Evolutionary conservation across 352 stramenopile species (phyloP).

Genomic region (Globisporangium solare): DNA sequence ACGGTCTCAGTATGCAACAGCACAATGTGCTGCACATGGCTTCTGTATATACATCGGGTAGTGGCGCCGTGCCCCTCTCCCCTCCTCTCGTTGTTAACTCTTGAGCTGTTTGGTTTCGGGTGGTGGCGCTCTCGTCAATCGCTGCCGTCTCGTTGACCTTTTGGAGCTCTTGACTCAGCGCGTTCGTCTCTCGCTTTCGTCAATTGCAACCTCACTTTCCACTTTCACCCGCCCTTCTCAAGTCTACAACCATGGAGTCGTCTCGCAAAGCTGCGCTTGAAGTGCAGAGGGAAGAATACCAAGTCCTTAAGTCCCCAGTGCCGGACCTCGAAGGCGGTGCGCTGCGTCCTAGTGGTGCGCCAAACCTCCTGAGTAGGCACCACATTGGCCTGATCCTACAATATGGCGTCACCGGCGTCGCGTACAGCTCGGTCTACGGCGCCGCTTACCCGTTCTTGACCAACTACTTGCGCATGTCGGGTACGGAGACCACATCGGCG

Average conservation of each 20-base stretch:
- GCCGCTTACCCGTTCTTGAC: constrained; percentile 13
- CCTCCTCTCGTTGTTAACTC: too few relatives aligned
- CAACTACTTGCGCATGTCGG: constrained; percentile 18
- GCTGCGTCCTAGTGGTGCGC: constrained; percentile 14
- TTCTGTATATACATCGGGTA: background rate
- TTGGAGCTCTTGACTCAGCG: background rate
- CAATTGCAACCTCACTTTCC: background rate
- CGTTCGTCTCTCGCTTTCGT: background rate
- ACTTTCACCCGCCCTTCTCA: background rate
- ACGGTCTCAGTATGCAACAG: too few relatives aligned
- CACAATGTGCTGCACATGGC: too few relatives aligned
- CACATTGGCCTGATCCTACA: constrained; percentile 24
- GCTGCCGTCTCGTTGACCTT: too few relatives aligned
- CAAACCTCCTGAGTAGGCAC: constrained; percentile 13
- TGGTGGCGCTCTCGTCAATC: too few relatives aligned
- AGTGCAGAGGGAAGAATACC: background rate
- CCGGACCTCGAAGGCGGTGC: constrained; percentile 12
- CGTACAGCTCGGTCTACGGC: constrained; percentile 18
- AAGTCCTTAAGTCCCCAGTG: background rate
- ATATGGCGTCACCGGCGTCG: constrained; percentile 19
- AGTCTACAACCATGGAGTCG: background rate
- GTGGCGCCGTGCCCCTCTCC: background rate
- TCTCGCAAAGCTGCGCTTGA: background rate
- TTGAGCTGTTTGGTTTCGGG: too few relatives aligned
- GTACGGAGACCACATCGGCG: constrained; percentile 15